Evolutionary conservation across 2,329 filamentous ascomycete genomes (phyloP), one percentile per base, ranked within the genome.

Genomic region (Ilyonectria mors-panacis): DNA sequence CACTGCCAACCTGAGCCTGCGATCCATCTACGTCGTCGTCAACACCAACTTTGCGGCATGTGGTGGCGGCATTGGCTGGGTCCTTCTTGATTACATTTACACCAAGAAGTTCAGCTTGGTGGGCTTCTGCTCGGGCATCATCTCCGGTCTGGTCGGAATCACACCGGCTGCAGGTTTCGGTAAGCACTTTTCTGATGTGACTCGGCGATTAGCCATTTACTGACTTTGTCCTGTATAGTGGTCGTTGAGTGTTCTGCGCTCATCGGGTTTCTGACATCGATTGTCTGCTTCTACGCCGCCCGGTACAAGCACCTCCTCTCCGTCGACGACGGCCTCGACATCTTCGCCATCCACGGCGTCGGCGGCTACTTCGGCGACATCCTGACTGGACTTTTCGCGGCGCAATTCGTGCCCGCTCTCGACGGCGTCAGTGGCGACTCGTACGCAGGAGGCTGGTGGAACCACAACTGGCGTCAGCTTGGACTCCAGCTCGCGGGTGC

Each of bases 41-140:
- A 89, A 89, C 73, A 89, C 88, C 64, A 89, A 90, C 69, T 82
- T 87, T 6, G 86, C 88, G 2, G 87, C 87, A 0, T 87, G 83
- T 15, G 86, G 84, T 3, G 88, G 87, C 3, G 85, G 84, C 2
- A 77, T 89, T 3, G 83, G 83, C 6, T 90, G 87, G 86, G 83
- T 83, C 0, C 60, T 87, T 2, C 82, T 89, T 0, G 87, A 89
- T 51, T 88, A 87, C 67, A 62, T 85, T 47, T 80, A 85, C 69
- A 83, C 63, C 83, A 60, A 66, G 21, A 76, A 74, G 17, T 72
- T 77, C 2, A 75, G 70, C 10, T 12, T 77, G 7, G 68, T 76
- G 0, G 75, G 75, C 0, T 75, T 77, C 57, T 77, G 87, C 73
- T 84, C 84, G 5, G 87, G 87, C 7, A 86, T 86, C 55, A 89